Evolutionary conservation across 495 filamentous ascomycete species (phyloP), one percentile per base, ranked within the genome.

Genomic region (Filosporella fistucella): DNA sequence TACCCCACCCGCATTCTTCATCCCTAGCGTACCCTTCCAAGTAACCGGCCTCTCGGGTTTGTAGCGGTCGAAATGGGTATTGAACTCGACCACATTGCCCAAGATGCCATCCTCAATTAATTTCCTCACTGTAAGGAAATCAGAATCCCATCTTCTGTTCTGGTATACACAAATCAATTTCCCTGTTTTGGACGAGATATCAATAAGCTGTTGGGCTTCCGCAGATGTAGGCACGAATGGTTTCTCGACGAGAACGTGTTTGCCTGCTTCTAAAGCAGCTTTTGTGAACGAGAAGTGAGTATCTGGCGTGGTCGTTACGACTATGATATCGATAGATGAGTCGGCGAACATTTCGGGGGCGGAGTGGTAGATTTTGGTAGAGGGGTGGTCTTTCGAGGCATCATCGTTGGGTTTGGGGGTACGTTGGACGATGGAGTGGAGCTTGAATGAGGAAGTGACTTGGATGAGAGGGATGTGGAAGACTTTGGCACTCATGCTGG

Each of bases 381-480:
- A 63, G 1, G 87, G 81, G 62, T 85, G 74, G 63, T 91, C 88
- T 50, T 76, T 77, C 45, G 72, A 68, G 6, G 80, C 78, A 68
- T 81, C 66, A 68, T 88, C 64, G 51, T 82, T 63, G 4, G 77
- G 65, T 50, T 65, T 89, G 61, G 78, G 78, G n/a, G 60, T 75
- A 38, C 89, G 85, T 68, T 95, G 89, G 29, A 93, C 80, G 54
- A 95, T 78, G 45, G 85, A 80, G 55, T 91, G 78, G 34, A 94
- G 77, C 13, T 74, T 79, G 52, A 93, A 71, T 26, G 76, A 67
- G 20, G 84, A 70, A 1, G 82, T 77, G 20, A 72, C 69, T 30
- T 68, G 65, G 61, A 95, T 83, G 66, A 93, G 86, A 47, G 89
- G 89, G 64, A 95, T 91, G 67, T 95, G 89, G 70, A 94, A 94